Evolutionary conservation across 164 flowering plant species (phyloP), one percentile per base, ranked within the genome.

Genomic region (Vitis labrusca): DNA sequence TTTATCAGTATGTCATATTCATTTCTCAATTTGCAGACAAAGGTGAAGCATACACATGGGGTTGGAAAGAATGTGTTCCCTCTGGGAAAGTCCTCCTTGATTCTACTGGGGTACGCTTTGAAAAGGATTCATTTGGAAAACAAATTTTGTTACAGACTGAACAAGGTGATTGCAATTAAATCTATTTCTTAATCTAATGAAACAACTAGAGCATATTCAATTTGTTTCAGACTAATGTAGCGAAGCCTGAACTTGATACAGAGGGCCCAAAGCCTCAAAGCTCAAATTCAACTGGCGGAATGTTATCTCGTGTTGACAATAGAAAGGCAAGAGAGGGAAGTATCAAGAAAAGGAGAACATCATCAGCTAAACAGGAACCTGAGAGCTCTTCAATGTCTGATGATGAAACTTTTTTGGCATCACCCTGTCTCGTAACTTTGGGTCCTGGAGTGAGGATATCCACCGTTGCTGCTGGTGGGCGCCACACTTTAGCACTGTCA

Each of bases 31-130:
- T n/a, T 19, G 37, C 80, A 91, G 97, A 76, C 10, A 59, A 15
- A 47, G 93, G 91, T 54, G 91, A 89, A 70, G 86, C 85, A 61
- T 89, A 86, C 76, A 86, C 94, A 10, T 91, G 97, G 97, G 97
- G 97, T 27, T 91, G 97, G 97, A 91, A 88, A 71, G 97, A 91
- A 68, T 91, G 94, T 78, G 83, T 91, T 14, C 97, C 97, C 17
- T 84, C 90, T 49, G 93, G 88, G 44, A 88, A 86, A 80, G 72
- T 86, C 76, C 16, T 29, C 82, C 23, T n/a, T 66, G 55, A 70
- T 70, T 29, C 60, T 15, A 44, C 3, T 52, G 81, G 74, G 2
- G 84, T 67, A 71, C 71, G 27, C 50, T 15, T 64, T 55, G 87
- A 84, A 58, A 86, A 81, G 70, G 90, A 86, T 73, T 48, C 19